A percentile compares a stretch with the other conserved stretches of the same genome.
Evolutionary conservation across 345 rosid genomes (phyloP).

Genomic region (Linum usitatissimum): DNA sequence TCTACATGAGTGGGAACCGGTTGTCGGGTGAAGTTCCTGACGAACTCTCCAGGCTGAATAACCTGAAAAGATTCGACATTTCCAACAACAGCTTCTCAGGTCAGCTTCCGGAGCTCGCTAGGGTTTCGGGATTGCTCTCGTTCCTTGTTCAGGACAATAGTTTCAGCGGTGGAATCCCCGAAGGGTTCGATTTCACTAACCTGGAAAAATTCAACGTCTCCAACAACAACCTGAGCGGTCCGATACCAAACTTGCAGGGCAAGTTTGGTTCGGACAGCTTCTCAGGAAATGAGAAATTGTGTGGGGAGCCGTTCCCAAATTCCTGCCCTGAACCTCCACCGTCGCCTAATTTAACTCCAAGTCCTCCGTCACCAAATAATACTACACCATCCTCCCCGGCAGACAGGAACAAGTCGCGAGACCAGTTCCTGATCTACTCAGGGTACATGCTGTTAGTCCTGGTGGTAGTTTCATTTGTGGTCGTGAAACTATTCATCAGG

Average conservation of each 20-base stretch:
- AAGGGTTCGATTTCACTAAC: constrained; percentile 35
- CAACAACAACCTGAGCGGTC: constrained; percentile 46
- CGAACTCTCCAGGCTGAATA: constrained; percentile 27
- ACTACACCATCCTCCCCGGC: neutral
- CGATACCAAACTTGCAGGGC: constrained; percentile 34
- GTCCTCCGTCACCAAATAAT: constrained; percentile 5
- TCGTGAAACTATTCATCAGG: constrained; percentile 18
- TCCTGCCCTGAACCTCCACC: constrained; percentile 23
- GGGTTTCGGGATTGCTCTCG: constrained; percentile 28
- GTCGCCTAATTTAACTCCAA: neutral
- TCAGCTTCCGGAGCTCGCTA: constrained; percentile 28
- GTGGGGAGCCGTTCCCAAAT: constrained; percentile 30
- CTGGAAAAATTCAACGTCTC: constrained; percentile 41
- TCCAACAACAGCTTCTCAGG: constrained; percentile 37
- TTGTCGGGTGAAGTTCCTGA: constrained; percentile 38
- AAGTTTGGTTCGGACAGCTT: constrained; percentile 31
- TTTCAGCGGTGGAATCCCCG: constrained; percentile 28
- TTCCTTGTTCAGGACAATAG: constrained; percentile 39
- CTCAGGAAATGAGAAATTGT: constrained; percentile 35
- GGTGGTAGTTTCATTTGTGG: constrained; percentile 16
- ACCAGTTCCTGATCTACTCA: constrained; percentile 26
- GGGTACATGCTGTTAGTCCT: constrained; percentile 33
- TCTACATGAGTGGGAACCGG: constrained; percentile 28
- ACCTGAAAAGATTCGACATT: constrained; percentile 36
- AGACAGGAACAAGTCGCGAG: constrained; percentile 7